These are phyloP conservation scores for Brassica hybrid DNA, from an alignment of 441 rosid genomes.

Conservation along the genomic window DNA sequence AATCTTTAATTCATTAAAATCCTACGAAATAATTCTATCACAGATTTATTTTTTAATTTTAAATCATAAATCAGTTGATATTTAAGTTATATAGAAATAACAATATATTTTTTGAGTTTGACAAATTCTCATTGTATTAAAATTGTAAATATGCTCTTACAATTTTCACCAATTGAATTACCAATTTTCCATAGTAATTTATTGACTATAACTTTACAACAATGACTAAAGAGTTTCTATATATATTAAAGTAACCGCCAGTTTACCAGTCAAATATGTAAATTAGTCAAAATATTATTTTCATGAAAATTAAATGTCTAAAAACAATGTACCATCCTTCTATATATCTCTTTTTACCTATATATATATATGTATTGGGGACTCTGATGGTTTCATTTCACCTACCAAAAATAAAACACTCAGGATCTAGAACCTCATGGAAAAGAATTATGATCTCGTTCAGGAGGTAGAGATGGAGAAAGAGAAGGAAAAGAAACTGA, in stretches of 20 bases:
- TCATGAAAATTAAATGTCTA: neutral
- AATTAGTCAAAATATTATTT: neutral
- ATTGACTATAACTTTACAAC: neutral
- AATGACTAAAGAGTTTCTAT: neutral
- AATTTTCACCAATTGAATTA: neutral
- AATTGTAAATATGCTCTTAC: no score
- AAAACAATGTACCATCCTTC: neutral
- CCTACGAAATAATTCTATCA: neutral
- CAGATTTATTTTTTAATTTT: no score
- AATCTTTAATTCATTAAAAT: neutral
- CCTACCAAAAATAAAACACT: neutral
- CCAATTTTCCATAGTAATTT: neutral
- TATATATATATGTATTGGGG: no score
- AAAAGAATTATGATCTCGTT: no score
- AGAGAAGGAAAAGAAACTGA: conserved; percentile 10
- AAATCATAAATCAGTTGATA: no score
- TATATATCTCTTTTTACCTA: no score
- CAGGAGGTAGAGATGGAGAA: conserved; percentile 19
- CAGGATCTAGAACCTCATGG: neutral
- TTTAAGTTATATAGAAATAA: no score
- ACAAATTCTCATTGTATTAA: neutral
- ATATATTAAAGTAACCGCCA: neutral
- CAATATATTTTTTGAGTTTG: no score
- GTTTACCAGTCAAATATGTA: neutral
- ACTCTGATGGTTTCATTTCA: no score